phyloP scores from a whole-genome alignment of 805 yeast species.

The Zygoascus flipseniorum region DNA sequence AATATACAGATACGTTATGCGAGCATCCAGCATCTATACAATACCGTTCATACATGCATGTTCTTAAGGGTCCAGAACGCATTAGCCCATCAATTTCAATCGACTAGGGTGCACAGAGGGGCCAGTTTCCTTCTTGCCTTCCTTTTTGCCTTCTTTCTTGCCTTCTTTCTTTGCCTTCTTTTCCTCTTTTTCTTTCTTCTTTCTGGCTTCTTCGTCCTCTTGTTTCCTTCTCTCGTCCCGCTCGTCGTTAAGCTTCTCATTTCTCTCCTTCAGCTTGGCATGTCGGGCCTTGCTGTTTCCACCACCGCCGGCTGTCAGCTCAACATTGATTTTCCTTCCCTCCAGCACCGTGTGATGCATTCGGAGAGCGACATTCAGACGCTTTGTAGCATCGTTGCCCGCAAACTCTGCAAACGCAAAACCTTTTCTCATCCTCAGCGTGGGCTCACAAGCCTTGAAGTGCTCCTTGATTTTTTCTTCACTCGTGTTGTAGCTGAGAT shows the following conservation, averaged over 20 bases:
- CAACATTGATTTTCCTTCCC: constrained; percentile 82
- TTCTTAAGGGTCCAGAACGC: too few relatives aligned
- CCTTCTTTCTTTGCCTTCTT: constrained; percentile 1
- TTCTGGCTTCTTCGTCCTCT: constrained; percentile 26
- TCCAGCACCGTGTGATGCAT: constrained; percentile 70
- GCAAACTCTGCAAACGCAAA: constrained; percentile 92
- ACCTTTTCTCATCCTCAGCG: constrained; percentile 56
- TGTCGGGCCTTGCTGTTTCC: constrained; percentile 61
- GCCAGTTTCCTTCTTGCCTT: neutral
- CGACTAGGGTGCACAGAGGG: constrained; percentile 1
- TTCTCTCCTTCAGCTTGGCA: constrained; percentile 69
- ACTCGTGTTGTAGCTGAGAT: constrained; percentile 66
- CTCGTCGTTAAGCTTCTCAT: constrained; percentile 64
- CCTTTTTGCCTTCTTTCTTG: constrained; percentile 1
- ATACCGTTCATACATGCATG: too few relatives aligned
- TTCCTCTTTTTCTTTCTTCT: constrained; percentile 11
- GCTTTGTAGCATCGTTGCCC: constrained; percentile 57
- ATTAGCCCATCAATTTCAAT: neutral
- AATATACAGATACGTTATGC: too few relatives aligned
- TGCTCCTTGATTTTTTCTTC: constrained; percentile 58
- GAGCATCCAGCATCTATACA: too few relatives aligned
- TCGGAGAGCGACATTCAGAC: constrained; percentile 76
- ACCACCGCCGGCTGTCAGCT: constrained; percentile 96
- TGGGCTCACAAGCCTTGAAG: constrained; percentile 57
- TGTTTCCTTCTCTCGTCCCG: constrained; percentile 51